Evolutionary conservation across 192 early-diverging fungal genomes (phyloP), one percentile per base, ranked within the genome.

Genomic region (Borealophlyctis nickersoniae): DNA sequence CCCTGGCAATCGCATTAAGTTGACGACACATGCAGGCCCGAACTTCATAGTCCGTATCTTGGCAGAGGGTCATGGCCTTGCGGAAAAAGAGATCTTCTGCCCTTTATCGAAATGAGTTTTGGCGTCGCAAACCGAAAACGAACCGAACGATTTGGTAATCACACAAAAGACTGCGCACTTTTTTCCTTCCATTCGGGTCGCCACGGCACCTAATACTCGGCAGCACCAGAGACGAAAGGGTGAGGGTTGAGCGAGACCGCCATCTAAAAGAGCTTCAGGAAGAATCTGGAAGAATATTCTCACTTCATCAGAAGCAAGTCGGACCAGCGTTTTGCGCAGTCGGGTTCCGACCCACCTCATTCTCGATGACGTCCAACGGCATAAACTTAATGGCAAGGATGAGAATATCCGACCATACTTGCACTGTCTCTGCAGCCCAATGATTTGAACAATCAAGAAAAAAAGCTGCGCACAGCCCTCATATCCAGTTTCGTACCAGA

Each of bases 21-120:
- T 82, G 73, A n/a, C 63, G 36, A 58, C 78, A 81, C 81, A 81
- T 82, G 56, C 71, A 73, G 45, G 66, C 65, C 5, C 81, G 75
- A 2, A 82, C 81, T 68, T 82, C 81, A 33, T 74, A 75, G 54
- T 82, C 79, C 2, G 79, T 82, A 59, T 82, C 81, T 56, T 82
- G 78, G 56, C 81, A 82, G 19, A 82, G 62, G 19, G 56, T 36
- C 31, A 69, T 52, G 14, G 73, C 76, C 57, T 66, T 74, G 0
- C 54, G 72, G 32, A 82, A 69, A n/a, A 76, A 50, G 24, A 70
- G 28, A 34, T 66, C 55, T 34, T 72, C 63, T 13, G 49, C 54
- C 33, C 53, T 63, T n/a, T 66, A n/a, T 19, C 34, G 49, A 52
- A 74, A 56, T 0, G 2, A 35, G 22, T 56, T 69, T 9, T 69